phyloP scores from a whole-genome alignment of 2,329 filamentous ascomycete genomes.

The Pezicula radicicola region DNA sequence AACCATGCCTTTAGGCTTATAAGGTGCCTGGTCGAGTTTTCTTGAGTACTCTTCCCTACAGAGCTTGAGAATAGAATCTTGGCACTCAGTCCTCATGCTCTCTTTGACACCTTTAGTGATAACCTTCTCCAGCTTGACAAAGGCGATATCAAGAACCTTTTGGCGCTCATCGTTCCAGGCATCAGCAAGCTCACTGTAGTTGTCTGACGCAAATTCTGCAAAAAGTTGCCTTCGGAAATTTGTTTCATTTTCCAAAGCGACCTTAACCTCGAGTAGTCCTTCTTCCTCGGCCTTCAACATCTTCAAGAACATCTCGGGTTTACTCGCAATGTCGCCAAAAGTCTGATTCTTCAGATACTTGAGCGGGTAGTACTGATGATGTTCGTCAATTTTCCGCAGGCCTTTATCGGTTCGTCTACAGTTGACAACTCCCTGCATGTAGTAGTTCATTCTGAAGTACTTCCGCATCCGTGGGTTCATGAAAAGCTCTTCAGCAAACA shows the following conservation, averaged over 20 bases:
- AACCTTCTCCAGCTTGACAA: slow-evolving; percentile 76
- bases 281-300: slow-evolving; percentile 98
- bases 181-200: slow-evolving; percentile 91
- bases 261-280: slow-evolving; percentile 80
- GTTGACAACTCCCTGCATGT: slow-evolving; percentile 79
- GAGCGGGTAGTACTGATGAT: slow-evolving; percentile 95
- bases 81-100: slow-evolving; percentile 87
- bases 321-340: slow-evolving; percentile 73
- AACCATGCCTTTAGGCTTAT: slow-evolving; percentile 90
- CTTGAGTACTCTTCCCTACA: slow-evolving; percentile 87
- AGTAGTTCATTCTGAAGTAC: slow-evolving; percentile 79
- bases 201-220: slow-evolving; percentile 86
- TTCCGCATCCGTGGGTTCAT: slow-evolving; percentile 87
- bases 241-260: slow-evolving; percentile 72
- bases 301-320: slow-evolving; percentile 87
- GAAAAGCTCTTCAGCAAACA: slow-evolving; percentile 89
- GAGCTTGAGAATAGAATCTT: slow-evolving; percentile 83
- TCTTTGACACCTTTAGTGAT: slow-evolving; percentile 94
- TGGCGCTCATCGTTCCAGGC: slow-evolving; percentile 89
- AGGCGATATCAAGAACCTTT: slow-evolving; percentile 78
- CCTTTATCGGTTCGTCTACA: slow-evolving; percentile 93
- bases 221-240: slow-evolving; percentile 76
- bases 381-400: slow-evolving; percentile 86
- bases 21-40: slow-evolving; percentile 91
- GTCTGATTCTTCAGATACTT: slow-evolving; percentile 93